phyloP scores from a whole-genome alignment of 768 basidiomycete species.

The Leccinum fibrillosum region DNA sequence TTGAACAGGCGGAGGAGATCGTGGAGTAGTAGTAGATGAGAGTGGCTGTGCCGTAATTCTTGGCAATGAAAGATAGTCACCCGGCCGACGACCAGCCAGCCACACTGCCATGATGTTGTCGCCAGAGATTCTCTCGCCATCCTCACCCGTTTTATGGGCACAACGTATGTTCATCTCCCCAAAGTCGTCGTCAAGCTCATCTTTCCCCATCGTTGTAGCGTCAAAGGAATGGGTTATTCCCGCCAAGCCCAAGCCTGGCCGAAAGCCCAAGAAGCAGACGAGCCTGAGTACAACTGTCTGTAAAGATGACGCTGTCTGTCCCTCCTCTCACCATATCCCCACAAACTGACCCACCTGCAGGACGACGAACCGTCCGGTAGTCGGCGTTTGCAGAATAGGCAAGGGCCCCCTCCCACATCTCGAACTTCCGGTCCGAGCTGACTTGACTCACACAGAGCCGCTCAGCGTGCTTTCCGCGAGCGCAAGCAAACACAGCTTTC shows the following conservation, averaged over 20 bases:
- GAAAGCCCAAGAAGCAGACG: conserved; percentile 79
- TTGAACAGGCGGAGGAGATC: conserved; percentile 83
- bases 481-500: conserved; percentile 86
- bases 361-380: conserved; percentile 52
- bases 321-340: conserved; percentile 1
- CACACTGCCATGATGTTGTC: conserved; percentile 28
- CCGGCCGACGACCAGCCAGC: neutral
- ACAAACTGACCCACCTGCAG: conserved; percentile 13
- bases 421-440: conserved; percentile 1
- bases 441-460: conserved; percentile 51
- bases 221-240: conserved; percentile 91
- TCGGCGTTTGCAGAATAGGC: conserved; percentile 78
- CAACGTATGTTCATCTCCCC: conserved; percentile 47
- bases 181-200: neutral
- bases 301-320: conserved; percentile 51
- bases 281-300: conserved; percentile 19
- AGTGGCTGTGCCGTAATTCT: conserved; percentile 23
- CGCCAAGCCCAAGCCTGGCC: conserved; percentile 81
- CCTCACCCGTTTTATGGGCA: conserved; percentile 69
- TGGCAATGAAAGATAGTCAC: neutral
- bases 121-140: conserved; percentile 26
- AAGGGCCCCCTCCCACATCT: conserved; percentile 9
- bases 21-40: conserved; percentile 35
- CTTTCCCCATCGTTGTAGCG: conserved; percentile 39
- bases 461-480: conserved; percentile 87